Evolutionary conservation across 2,329 filamentous ascomycete genomes (phyloP), one percentile per base, ranked within the genome.

Genomic region (Polytolypa hystricis): DNA sequence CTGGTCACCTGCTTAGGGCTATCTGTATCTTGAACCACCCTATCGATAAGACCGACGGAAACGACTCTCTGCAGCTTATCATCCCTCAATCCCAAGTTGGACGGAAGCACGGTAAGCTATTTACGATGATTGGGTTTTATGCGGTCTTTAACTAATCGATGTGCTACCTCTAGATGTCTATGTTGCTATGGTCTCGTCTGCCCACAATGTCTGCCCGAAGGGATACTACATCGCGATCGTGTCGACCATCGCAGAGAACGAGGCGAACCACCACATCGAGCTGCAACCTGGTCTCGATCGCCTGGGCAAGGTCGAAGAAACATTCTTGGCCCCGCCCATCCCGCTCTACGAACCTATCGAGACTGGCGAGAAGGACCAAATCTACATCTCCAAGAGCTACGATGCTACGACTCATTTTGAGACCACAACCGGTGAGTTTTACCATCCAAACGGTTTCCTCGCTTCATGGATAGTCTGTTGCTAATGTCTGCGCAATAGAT

Each of bases 201-300:
- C 87, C 25, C 93, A 98, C 70, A 96, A 93, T 54, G 93, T 98
- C 51, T 96, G 89, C 69, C 91, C 93, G 53, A 93, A 94, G 74
- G 89, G 89, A 43, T 96, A 95, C 76, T 98, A 93, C 71, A 85
- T 98, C 51, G 91, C 91, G 52, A 98, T 96, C 43, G 89, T 98
- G 47, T 94, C 86, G 32, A 98, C 91, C 42, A 95, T 98, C 56
- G 85, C 91, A 46, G 93, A 98, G 71, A 80, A 79, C 30, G 69
- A 79, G 43, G 79, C 84, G 47, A 96, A 98, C 73, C 87, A 94
- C 66, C 91, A 98, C 64, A 71, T 95, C 40, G 91, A 98, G 69
- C 79, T 98, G 29, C 78, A 91, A 64, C 79, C 87, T 19, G 91
- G 89, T 55, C 79, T 96, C 48, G 86, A 95, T 55, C 80, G 89